Conservation (phyloP, 108 stramenopile species). For the Pseudonitzschia delicatissima region DNA sequence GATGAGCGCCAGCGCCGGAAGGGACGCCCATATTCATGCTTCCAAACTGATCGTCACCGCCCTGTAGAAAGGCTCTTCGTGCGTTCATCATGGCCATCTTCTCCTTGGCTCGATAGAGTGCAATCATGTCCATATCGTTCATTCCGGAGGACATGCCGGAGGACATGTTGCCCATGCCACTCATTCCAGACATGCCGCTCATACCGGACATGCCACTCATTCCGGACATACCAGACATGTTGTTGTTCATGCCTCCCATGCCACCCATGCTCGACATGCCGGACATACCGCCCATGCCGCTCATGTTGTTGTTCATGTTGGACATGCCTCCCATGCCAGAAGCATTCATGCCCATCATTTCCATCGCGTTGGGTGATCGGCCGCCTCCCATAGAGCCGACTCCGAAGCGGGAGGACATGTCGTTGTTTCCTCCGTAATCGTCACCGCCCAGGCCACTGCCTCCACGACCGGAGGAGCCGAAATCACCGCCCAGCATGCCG, state of each 20-base stretch:
- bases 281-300: constrained; percentile 8
- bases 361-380: background rate
- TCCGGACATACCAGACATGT: constrained; percentile 4
- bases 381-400: no score
- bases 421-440: background rate
- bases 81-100: constrained; percentile 32
- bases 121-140: constrained; percentile 30
- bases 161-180: constrained; percentile 1
- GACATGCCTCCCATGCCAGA: background rate
- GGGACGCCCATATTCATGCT: background rate
- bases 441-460: no score
- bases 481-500: background rate
- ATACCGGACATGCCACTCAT: background rate
- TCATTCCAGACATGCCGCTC: background rate
- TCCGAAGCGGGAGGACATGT: no score
- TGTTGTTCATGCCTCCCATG: constrained; percentile 4
- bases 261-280: background rate
- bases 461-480: constrained; percentile 7
- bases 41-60: constrained; percentile 6
- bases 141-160: background rate
- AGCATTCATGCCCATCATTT: constrained; percentile 7
- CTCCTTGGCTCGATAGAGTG: constrained; percentile 33
- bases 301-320: background rate
- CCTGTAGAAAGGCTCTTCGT: constrained; percentile 6
- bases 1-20: background rate